Percentiles rank a stretch among this genome's conserved stretches.
These are phyloP conservation scores for Spencermartinsiella ligniputridi DNA, from an alignment of 1,139 yeast genomes.

Conservation along the genomic window DNA sequence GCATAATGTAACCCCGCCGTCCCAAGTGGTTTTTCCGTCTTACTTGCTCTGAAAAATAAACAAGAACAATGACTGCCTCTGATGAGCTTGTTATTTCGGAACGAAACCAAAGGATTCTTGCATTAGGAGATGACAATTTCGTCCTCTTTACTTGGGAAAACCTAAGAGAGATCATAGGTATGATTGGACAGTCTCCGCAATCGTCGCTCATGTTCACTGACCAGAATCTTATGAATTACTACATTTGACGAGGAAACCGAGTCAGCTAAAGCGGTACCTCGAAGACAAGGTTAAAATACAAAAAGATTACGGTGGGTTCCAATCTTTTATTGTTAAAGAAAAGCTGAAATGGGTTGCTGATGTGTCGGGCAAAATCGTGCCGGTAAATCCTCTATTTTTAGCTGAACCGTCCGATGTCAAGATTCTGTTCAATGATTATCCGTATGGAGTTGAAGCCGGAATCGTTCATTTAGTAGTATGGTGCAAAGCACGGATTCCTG, in stretches of 20 bases:
- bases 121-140: conserved; percentile 22
- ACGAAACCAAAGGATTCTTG: conserved; percentile 21
- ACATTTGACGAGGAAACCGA: conserved; percentile 19
- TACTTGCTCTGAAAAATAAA: too few species aligned
- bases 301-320: conserved; percentile 30
- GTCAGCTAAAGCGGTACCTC: conserved; percentile 31
- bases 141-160: conserved; percentile 27
- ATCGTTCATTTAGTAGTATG: conserved; percentile 40
- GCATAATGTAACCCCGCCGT: too few species aligned
- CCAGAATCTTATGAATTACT: neutral
- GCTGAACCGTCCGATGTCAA: conserved; percentile 30
- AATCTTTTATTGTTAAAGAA: conserved; percentile 30
- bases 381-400: conserved; percentile 22
- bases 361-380: conserved; percentile 14
- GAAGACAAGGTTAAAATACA: conserved; percentile 29
- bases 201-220: neutral
- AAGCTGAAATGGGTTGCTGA: conserved; percentile 29
- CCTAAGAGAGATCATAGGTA: conserved; percentile 26
- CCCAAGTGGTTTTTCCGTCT: too few species aligned
- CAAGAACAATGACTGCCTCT: neutral
- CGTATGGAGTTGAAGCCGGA: conserved; percentile 37
- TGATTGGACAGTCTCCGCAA: conserved; percentile 2
- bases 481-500: conserved; percentile 35
- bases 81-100: conserved; percentile 9
- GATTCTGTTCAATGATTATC: conserved; percentile 38